Base-by-base conservation (phyloP, 345 rosid genomes). In the Pistacia integerrima region DNA sequence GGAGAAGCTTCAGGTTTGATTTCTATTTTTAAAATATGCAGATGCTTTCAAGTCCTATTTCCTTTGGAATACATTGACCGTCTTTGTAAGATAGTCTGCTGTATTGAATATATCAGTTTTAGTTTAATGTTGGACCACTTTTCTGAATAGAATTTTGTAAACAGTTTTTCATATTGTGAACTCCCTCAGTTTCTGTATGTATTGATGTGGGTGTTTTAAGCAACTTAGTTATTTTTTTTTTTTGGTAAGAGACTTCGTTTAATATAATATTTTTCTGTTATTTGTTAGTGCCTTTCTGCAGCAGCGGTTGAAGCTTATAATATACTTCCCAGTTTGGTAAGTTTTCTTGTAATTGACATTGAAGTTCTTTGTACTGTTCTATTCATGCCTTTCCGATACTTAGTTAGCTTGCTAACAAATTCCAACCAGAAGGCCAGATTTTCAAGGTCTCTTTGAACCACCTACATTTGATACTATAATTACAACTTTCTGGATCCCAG, bases 291-390 rank as follows among this genome's bases (percentile, higher is more conserved):
- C 67, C 77, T 94, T 80, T 94, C 97, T 63, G 81, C 86, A 68
- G 92, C 91, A 74, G 90, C 88, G 64, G 84, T 91, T 74, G 97
- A 90, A 83, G 97, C 91, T 66, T 92, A 92, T 82, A 91, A 94
- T 74, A 81, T 92, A 69, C 85, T 94, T 70, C 98, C 97, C 61
- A 84, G 79, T 84, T 83, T 92, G 90, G 97, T 94, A 80, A 89
- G 92, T 80, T 64, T 63, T 68, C 20, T 41, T 46, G 25, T 68
- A 44, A 59, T 72, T 68, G 62, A 52, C 62, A 17, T 58, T 36
- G 18, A 35, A 64, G 48, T 52, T 59, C 4, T 79, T 73, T 52
- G 22, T 64, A 56, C 22, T 54, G 11, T 64, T 64, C n/a, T 20
- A 30, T 52, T 74, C 8, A 64, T 74, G 22, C 33, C 35, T 74